Conservation (phyloP, 257 asterid genomes). For the Rubia yunnanensis region DNA sequence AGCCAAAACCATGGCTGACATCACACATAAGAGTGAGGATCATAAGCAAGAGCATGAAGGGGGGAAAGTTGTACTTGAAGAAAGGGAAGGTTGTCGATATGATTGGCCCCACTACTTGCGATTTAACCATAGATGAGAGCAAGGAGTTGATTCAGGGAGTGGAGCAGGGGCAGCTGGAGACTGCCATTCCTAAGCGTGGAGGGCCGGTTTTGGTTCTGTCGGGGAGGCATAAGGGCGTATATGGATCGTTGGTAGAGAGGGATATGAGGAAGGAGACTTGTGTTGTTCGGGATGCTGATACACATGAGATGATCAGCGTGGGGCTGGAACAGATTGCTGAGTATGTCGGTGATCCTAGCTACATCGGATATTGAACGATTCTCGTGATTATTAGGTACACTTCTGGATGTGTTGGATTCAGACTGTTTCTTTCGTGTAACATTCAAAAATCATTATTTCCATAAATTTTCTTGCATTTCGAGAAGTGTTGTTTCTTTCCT, state of each 20-base stretch:
- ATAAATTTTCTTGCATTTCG: not conserved
- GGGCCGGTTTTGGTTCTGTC: slow-evolving; percentile 65
- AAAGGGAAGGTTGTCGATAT: slow-evolving; percentile 77
- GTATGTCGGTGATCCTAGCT: slow-evolving; percentile 76
- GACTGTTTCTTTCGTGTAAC: not conserved
- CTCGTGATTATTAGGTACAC: not conserved
- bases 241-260: slow-evolving; percentile 66
- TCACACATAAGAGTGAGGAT: slow-evolving; percentile 72
- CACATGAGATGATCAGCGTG: slow-evolving; percentile 55
- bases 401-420: not conserved
- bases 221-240: slow-evolving; percentile 72
- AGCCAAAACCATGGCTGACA: slow-evolving; percentile 50
- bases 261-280: slow-evolving; percentile 65
- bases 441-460: not conserved
- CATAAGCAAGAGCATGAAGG: slow-evolving; percentile 49
- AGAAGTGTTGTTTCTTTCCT: not conserved
- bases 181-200: slow-evolving; percentile 73
- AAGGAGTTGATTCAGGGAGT: slow-evolving; percentile 70
- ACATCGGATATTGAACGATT: slow-evolving; percentile 48
- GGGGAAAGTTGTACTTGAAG: slow-evolving; percentile 60
- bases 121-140: slow-evolving; percentile 57
- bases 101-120: slow-evolving; percentile 64
- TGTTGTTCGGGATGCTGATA: slow-evolving; percentile 61
- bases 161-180: slow-evolving; percentile 61
- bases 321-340: slow-evolving; percentile 89